Evolutionary conservation across 1,284 basidiomycete species (phyloP).

Genomic region (Flammula alnicola): DNA sequence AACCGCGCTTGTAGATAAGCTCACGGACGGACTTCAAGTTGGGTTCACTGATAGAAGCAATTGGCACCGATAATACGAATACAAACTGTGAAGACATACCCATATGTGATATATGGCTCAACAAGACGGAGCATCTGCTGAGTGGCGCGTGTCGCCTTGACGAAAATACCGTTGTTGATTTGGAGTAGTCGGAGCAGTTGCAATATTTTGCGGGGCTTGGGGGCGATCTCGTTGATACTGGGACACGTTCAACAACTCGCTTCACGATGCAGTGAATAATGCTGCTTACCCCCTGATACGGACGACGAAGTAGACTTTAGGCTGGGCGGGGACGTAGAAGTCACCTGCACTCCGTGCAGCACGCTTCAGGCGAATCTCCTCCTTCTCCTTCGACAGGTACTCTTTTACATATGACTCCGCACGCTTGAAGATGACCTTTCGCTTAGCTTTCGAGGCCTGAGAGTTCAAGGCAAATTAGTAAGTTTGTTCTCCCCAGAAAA

Average conservation of each 20-base stretch:
- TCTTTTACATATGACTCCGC: conserved; percentile 99
- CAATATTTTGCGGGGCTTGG: conserved; percentile 98
- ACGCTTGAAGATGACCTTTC: conserved; percentile 99
- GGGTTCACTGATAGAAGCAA: conserved; percentile 62
- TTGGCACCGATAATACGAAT: conserved; percentile 1
- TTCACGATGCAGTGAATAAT: conserved; percentile 4
- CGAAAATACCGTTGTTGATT: conserved; percentile 99
- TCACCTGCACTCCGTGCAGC: conserved; percentile 92
- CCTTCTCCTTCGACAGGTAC: conserved; percentile 91
- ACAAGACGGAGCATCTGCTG: conserved; percentile 98
- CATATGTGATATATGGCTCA: conserved; percentile 97
- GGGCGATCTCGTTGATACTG: conserved; percentile 99
- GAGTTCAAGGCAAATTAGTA: conserved; percentile 19
- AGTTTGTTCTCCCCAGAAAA: conserved; percentile 13
- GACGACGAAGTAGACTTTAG: conserved; percentile 98
- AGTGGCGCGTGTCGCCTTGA: conserved; percentile 96
- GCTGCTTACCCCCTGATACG: conserved; percentile 90
- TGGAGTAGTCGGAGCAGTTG: conserved; percentile 98
- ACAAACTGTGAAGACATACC: conserved; percentile 52
- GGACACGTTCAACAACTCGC: conserved; percentile 3
- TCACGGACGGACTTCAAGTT: conserved; percentile 98
- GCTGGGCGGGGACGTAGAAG: conserved; percentile 96
- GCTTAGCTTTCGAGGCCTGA: conserved; percentile 90
- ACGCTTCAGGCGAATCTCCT: conserved; percentile 96
- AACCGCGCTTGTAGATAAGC: conserved; percentile 99